These are phyloP conservation scores for Ustilago hordei DNA, from an alignment of 1,284 basidiomycete genomes.

Conservation along the genomic window DNA sequence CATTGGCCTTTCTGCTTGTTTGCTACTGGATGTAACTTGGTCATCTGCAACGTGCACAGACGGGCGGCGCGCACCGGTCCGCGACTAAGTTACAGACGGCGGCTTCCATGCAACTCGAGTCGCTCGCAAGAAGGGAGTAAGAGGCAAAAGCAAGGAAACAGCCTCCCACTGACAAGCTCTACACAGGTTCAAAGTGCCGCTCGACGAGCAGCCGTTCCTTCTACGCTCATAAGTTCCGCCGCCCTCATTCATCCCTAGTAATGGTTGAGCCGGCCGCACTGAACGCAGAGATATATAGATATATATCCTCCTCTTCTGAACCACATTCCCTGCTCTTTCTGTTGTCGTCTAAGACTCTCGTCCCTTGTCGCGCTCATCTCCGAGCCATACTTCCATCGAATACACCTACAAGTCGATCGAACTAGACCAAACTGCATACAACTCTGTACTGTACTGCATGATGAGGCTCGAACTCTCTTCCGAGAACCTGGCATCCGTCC, in stretches of 20 bases:
- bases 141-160: not conserved
- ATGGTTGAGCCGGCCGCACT: not conserved
- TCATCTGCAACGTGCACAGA: not conserved
- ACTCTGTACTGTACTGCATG: not conserved
- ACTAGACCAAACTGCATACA: too few relatives aligned
- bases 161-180: not conserved
- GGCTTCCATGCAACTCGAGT: not conserved
- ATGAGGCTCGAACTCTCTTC: slow-evolving; percentile 23
- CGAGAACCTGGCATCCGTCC: slow-evolving; percentile 14
- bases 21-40: not conserved
- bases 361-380: not conserved
- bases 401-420: too few relatives aligned
- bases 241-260: not conserved
- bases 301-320: too few relatives aligned
- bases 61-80: not conserved
- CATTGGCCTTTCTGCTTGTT: too few relatives aligned
- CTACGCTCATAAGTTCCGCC: not conserved
- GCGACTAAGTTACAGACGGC: not conserved
- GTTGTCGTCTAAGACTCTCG: too few relatives aligned
- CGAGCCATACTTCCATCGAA: too few relatives aligned
- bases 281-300: not conserved
- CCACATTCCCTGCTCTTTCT: too few relatives aligned
- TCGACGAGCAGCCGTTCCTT: not conserved
- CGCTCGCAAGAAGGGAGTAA: not conserved
- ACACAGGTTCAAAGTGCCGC: not conserved